These are phyloP conservation scores for Ophiocordyceps camponoti-saundersi DNA, from an alignment of 2,329 filamentous ascomycete species.

Conservation along the genomic window DNA sequence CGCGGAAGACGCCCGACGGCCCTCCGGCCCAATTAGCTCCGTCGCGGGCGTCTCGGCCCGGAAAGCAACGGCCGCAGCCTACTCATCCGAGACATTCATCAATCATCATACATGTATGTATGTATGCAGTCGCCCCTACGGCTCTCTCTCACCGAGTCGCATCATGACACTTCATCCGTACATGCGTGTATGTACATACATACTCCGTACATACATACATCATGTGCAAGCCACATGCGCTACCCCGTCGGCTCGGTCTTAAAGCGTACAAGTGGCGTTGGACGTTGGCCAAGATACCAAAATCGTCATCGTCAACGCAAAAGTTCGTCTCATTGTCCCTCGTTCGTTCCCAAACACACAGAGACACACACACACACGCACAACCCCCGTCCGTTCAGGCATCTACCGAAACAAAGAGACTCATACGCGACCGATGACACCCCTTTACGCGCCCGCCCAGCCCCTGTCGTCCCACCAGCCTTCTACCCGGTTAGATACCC, in stretches of 20 bases:
- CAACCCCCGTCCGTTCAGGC: neutral
- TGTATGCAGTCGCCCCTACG: neutral
- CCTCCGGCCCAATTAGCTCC: neutral
- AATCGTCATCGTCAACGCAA: neutral
- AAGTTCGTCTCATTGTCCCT: neutral
- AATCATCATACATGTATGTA: no score
- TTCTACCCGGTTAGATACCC: constrained; percentile 52
- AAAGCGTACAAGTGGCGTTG: no score
- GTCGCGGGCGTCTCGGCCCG: neutral
- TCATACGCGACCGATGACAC: neutral
- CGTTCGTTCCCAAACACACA: no score
- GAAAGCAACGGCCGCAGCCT: neutral
- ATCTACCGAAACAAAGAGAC: neutral
- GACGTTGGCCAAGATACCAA: no score
- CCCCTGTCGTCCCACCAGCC: neutral
- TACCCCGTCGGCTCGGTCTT: neutral
- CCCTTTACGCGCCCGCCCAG: neutral
- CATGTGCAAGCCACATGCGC: neutral
- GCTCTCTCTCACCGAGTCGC: neutral
- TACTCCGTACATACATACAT: neutral
- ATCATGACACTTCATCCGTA: neutral
- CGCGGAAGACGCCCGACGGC: neutral
- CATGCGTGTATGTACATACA: neutral
- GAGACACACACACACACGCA: neutral
- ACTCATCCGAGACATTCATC: neutral